Evolutionary conservation across 352 stramenopile species (phyloP), one percentile per base, ranked within the genome.

Genomic region (Pythium brassicae): DNA sequence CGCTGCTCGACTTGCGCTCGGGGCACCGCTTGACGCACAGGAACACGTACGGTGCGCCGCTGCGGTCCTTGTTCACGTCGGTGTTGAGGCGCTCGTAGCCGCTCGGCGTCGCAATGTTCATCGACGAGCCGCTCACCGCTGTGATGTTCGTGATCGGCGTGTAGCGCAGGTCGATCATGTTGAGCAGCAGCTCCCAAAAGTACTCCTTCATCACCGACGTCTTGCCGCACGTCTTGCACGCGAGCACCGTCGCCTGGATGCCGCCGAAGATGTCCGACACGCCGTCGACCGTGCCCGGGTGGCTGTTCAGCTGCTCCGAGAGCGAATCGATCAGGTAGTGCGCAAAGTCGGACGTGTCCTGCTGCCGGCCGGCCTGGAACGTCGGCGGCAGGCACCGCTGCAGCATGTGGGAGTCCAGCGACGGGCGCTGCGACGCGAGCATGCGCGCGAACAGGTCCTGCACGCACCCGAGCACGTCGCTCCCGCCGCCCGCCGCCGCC

Each of bases 141-240:
- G 62, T 59, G 62, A 95, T 92, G 46, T 67, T 80, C 2, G 82
- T 94, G 59, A 95, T 94, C 10, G 86, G 84, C 6, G 86, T 95
- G 61, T 95, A 95, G 3, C 80, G 73, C 37, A 95, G 69, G 52
- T 95, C 86, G 42, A 95, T 91, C 83, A 95, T 92, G 57, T 95
- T 95, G 23, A 95, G 67, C 52, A 95, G 57, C 32, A 95, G 62
- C 51, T 95, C 86, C 86, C 86, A 95, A 54, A 94, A 95, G 62
- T 95, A 95, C 53, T 95, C 86, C 23, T 70, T 71, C 50, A 91
- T 92, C 15, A 92, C 76, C 0, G 81, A 92, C 27, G 74, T 87
- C 42, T 92, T 91, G 4, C 80, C 80, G 45, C 86, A 95, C 1
- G 68, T 68, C 55, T 95, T 95, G 68, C 86, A 95, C 7, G 79